Evolutionary conservation across 169 alveolate species (phyloP), one percentile per base, ranked within the genome.

Genomic region (Amoebophrya sp.): DNA sequence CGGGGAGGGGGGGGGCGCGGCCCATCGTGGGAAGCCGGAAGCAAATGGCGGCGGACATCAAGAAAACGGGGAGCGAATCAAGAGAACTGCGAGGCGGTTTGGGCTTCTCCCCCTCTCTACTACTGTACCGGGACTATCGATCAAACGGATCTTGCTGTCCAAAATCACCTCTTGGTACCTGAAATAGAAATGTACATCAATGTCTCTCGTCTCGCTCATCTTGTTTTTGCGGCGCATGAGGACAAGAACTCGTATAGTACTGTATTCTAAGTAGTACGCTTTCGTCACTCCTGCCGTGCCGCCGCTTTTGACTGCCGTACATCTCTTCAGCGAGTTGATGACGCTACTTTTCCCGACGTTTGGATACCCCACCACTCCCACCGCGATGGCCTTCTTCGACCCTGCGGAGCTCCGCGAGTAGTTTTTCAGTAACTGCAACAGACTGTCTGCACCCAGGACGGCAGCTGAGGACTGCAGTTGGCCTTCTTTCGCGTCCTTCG

Each of bases 331-430:
- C 41, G 97, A 95, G 91, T 98, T 98, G 89, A 98, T 96, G 48
- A 98, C 92, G 18, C 98, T 95, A 90, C 97, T 95, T 93, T 97
- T 98, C 1, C 99, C 99, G 67, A 97, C 98, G 92, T 97, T 97
- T 18, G 99, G 99, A 89, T 95, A 96, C 0, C 99, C 99, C 91
- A 97, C 96, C 23, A 98, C 98, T 31, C 99, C 99, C 23, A 98
- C 98, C 26, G 96, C 94, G 87, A 97, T 95, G 39, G 95, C 92
- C 41, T 93, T 93, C 94, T 96, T 97, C 38, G 94, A 88, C n/a
- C 95, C 93, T 23, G 96, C 95, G 50, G 93, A 94, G 50, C 90
- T 91, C 92, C 97, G 95, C 39, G 96, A 94, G 90, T 97, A 96
- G 89, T 96, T 96, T 93, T 96, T 67, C 42, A 31, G 45, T 1